phyloP scores from a whole-genome alignment of 1,284 basidiomycete genomes.

The Rhodofomes roseus region DNA sequence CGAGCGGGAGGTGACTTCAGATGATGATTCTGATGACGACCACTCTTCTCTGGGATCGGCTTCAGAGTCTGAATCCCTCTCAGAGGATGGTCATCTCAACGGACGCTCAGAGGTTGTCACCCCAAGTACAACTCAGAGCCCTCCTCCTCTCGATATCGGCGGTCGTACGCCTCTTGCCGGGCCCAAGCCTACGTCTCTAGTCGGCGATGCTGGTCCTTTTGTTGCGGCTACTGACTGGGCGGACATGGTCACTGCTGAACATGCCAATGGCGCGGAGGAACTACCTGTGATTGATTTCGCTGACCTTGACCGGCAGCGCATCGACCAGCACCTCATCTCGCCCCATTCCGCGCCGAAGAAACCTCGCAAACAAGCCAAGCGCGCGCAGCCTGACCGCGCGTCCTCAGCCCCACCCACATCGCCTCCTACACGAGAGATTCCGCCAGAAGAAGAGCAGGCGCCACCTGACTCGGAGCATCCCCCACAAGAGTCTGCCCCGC shows the following conservation, averaged over 20 bases:
- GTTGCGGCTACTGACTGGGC: conserved; percentile 66
- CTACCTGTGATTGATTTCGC: conserved; percentile 79
- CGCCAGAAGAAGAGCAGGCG: conserved; percentile 24
- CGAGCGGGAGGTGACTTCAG: conserved; percentile 61
- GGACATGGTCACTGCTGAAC: conserved; percentile 78
- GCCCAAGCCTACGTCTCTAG: conserved; percentile 18
- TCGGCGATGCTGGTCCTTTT: conserved; percentile 41
- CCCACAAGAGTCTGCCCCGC: conserved; percentile 12
- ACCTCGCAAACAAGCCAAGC: conserved; percentile 23
- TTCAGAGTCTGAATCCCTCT: conserved; percentile 63
- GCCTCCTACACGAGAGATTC: conserved; percentile 11
- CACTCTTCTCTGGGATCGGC: conserved; percentile 55
- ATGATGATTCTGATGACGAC: conserved; percentile 58
- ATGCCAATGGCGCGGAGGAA: conserved; percentile 48
- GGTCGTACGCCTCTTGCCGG: conserved; percentile 26
- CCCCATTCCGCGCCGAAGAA: conserved; percentile 22
- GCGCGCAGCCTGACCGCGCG: conserved; percentile 14
- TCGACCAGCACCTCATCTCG: conserved; percentile 19
- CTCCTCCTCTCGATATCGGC: conserved; percentile 36
- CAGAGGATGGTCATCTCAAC: conserved; percentile 52
- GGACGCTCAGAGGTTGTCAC: conserved; percentile 51
- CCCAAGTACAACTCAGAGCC: conserved; percentile 62
- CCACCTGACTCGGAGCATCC: conserved; percentile 20
- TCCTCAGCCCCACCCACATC: conserved; percentile 19
- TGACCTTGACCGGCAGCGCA: conserved; percentile 42